Percentiles rank a stretch among this genome's conserved stretches.
Evolutionary conservation across 2,329 filamentous ascomycete species (phyloP).

Genomic region (Calonectria honghensis): DNA sequence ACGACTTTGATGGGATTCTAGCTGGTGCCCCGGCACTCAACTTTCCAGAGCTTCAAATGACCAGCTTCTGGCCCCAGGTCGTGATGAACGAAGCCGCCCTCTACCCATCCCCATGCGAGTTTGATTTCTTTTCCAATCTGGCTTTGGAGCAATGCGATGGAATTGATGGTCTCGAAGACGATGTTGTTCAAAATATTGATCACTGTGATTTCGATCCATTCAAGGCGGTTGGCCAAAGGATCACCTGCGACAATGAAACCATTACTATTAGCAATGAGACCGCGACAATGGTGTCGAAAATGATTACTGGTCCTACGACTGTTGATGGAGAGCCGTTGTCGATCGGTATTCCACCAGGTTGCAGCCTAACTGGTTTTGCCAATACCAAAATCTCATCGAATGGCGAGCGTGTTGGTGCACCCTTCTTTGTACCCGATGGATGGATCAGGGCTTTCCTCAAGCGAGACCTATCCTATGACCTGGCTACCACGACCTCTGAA

Average conservation of each 20-base stretch:
- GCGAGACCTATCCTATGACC: neutral
- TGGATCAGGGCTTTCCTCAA: slow-evolving; percentile 11
- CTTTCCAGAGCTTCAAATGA: slow-evolving; percentile 12
- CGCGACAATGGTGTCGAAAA: neutral
- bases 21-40: slow-evolving; percentile 9
- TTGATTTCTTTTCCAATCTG: neutral
- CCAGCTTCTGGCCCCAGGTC: slow-evolving; percentile 31
- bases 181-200: slow-evolving; percentile 14
- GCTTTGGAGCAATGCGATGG: slow-evolving; percentile 26
- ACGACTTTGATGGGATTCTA: slow-evolving; percentile 24
- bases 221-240: neutral
- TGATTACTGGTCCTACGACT: neutral
- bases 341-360: neutral
- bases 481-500: neutral
- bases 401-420: neutral
- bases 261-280: neutral
- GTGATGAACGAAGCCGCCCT: slow-evolving; percentile 25
- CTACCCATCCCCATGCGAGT: slow-evolving; percentile 28
- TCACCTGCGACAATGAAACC: neutral
- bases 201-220: slow-evolving; percentile 31
- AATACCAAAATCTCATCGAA: neutral
- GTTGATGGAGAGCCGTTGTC: neutral
- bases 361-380: neutral
- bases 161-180: slow-evolving; percentile 26
- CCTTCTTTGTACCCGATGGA: neutral